These are phyloP conservation scores for Cryptosporidium sp. DNA, from an alignment of 169 alveolate species.

Conservation along the genomic window DNA sequence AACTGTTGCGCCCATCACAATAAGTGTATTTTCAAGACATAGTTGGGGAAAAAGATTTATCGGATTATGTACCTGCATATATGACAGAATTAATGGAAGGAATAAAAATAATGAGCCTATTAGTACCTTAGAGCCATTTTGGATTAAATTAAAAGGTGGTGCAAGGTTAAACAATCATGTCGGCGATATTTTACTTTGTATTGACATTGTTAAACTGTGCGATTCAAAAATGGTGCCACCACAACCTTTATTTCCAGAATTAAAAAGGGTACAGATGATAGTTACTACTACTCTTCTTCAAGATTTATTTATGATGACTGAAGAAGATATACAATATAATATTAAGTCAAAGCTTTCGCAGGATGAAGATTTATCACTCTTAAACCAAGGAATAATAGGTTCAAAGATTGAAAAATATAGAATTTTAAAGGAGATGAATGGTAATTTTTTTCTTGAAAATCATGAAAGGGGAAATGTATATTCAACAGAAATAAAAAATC, in stretches of 20 bases:
- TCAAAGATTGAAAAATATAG: constrained; percentile 56
- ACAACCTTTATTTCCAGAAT: constrained; percentile 88
- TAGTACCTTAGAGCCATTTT: constrained; percentile 81
- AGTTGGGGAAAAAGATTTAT: constrained; percentile 81
- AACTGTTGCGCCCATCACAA: constrained; percentile 80
- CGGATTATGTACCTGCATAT: constrained; percentile 81
- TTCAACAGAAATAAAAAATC: constrained; percentile 52
- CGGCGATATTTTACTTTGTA: constrained; percentile 84
- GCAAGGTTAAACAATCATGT: constrained; percentile 78
- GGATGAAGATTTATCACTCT: constrained; percentile 12
- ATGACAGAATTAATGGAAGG: constrained; percentile 78
- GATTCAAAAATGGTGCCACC: constrained; percentile 87
- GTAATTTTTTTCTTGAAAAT: constrained; percentile 47
- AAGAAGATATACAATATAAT: constrained; percentile 27
- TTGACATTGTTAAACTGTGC: constrained; percentile 85
- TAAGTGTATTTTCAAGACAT: constrained; percentile 78
- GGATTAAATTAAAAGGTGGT: constrained; percentile 89
- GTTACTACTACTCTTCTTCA: constrained; percentile 60
- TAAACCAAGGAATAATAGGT: constrained; percentile 64
- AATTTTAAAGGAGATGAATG: constrained; percentile 17
- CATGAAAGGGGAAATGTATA: constrained; percentile 50
- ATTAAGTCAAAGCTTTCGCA: constrained; percentile 20
- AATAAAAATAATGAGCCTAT: constrained; percentile 48
- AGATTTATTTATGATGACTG: constrained; percentile 63
- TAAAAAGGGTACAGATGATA: constrained; percentile 78